A percentile compares a stretch with the other conserved stretches of the same genome.
Evolutionary conservation across 257 asterid genomes (phyloP).

Genomic region (Solanum virginianum): DNA sequence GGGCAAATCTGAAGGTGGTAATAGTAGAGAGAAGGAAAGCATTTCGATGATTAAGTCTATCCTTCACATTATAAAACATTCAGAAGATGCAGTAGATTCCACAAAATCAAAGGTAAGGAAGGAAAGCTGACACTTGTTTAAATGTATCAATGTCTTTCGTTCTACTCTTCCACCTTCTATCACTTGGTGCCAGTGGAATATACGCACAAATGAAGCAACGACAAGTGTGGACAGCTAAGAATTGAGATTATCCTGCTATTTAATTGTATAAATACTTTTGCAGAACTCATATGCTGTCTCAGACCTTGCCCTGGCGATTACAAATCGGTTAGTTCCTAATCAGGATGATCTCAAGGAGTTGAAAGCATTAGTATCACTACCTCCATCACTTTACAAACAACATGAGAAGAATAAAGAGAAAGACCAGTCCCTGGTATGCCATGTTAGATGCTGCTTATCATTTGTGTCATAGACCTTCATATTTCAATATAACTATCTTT

Average conservation of each 20-base stretch:
- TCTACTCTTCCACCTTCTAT: background rate
- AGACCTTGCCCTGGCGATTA: constrained; percentile 67
- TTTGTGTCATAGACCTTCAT: background rate
- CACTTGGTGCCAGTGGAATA: background rate
- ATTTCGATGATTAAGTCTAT: constrained; percentile 41
- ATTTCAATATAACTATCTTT: background rate
- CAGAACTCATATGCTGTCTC: constrained; percentile 80
- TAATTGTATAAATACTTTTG: constrained; percentile 10
- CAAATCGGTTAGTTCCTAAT: constrained; percentile 47
- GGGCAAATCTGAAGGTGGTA: constrained; percentile 44
- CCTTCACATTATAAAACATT: constrained; percentile 54
- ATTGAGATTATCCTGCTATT: constrained; percentile 12
- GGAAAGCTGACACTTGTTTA: background rate
- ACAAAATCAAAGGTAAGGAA: constrained; percentile 68
- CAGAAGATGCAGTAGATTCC: constrained; percentile 65
- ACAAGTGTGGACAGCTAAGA: background rate
- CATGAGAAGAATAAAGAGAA: constrained; percentile 40
- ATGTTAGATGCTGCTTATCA: background rate
- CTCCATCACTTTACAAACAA: constrained; percentile 48
- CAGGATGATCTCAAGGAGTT: constrained; percentile 44
- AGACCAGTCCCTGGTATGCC: constrained; percentile 36
- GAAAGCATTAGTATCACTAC: constrained; percentile 46
- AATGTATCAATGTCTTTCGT: constrained; percentile 1
- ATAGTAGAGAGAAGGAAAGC: constrained; percentile 63
- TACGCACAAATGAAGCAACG: background rate